Conservation (phyloP, 2,329 filamentous ascomycete species). For the Colletotrichum eremochloae region DNA sequence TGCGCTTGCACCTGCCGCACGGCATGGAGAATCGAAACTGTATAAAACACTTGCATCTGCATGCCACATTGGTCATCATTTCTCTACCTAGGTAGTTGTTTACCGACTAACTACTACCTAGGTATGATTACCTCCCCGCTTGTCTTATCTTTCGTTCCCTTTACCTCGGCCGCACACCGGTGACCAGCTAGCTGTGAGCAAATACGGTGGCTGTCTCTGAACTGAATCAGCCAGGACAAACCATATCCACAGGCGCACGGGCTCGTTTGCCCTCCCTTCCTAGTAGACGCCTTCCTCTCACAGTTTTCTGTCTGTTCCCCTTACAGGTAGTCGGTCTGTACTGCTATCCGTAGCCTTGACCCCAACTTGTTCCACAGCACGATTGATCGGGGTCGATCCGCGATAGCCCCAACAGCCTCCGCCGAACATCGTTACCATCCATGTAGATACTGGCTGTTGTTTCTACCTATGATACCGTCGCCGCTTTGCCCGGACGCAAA, state of each 20-base stretch:
- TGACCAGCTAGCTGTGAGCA: constrained; percentile 15
- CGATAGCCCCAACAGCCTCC: background rate
- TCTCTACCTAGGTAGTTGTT: too few species aligned
- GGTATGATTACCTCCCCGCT: too few species aligned
- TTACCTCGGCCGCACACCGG: constrained; percentile 1
- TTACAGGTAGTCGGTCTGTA: too few species aligned
- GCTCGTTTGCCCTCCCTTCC: constrained; percentile 10
- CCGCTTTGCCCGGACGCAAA: background rate
- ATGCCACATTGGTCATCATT: background rate
- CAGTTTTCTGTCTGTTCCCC: too few species aligned
- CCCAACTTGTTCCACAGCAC: too few species aligned
- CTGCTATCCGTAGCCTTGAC: too few species aligned
- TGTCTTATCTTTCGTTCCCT: background rate
- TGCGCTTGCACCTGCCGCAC: constrained; percentile 13
- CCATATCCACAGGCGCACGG: background rate
- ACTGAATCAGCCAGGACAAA: constrained; percentile 7
- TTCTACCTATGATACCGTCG: background rate
- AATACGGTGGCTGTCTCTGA: constrained; percentile 3
- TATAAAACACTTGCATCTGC: constrained; percentile 10
- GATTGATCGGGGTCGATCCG: background rate
- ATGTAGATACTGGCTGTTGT: too few species aligned
- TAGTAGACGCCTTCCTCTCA: too few species aligned
- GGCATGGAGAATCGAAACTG: constrained; percentile 23
- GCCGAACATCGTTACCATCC: background rate
- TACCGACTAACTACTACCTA: background rate